Evolutionary conservation across 176 grass and related monocot species (phyloP), one percentile per base, ranked within the genome.

Genomic region (Typha latifolia): DNA sequence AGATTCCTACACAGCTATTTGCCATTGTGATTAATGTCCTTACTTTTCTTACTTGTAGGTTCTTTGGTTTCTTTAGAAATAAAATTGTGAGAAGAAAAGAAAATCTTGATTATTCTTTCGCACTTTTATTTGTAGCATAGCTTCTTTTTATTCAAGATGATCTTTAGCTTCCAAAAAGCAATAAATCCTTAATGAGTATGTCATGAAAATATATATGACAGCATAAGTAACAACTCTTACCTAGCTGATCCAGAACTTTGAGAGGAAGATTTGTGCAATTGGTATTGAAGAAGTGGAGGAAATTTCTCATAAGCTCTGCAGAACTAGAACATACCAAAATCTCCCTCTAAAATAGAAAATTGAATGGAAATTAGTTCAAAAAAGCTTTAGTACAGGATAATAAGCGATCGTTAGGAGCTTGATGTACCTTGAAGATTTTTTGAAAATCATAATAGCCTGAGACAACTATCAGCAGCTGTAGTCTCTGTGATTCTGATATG

Each of bases 391-490:
- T 3, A n/a, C 18, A 64, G 59, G 16, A 50, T 51, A 18, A 19
- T 3, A 32, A 18, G 23, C 50, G n/a, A 64, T 32, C 0, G 7
- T 32, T 9, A 43, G 56, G 32, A 31, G 8, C 9, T 18, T 13
- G 62, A 49, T 32, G 18, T 74, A 74, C 71, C 61, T 64, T 74
- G 26, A 74, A 74, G 49, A 19, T 74, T 59, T 74, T 64, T 15
- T 19, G 59, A 16, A 10, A 19, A 52, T 74, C 71, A 21, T 64
- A 74, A n/a, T 73, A 51, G 13, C 71, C 61, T 64, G 71, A 64
- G 63, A 74, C 71, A 64, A 74, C 49, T 47, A 64, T 34, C 22
- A 74, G 61, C 29, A 64, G 71, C 61, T 10, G 71, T 27, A 64
- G 48, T 49, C 52, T 64, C 62, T 74, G 59, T 4, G 61, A 74